Evolutionary conservation across 768 basidiomycete genomes (phyloP).

Genomic region (Cyclocybe aegerita): DNA sequence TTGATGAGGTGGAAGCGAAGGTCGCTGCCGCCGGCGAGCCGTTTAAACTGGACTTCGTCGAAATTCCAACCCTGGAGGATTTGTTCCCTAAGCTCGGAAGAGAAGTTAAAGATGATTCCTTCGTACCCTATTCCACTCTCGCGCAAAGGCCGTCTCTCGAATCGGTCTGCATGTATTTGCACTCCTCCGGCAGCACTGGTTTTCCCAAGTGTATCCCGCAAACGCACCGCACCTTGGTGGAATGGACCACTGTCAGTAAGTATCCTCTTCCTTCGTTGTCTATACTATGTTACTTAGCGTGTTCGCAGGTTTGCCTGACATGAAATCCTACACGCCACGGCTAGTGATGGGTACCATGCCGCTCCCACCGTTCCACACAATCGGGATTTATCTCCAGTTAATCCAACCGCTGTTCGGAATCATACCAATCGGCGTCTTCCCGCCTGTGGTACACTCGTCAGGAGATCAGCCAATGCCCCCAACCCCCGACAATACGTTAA

Average conservation of each 20-base stretch:
- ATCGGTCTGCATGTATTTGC: conserved; percentile 33
- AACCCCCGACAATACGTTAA: conserved; percentile 26
- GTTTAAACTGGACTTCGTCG: conserved; percentile 18
- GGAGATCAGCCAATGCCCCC: conserved; percentile 33
- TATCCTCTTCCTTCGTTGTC: not conserved
- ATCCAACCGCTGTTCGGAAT: conserved; percentile 26
- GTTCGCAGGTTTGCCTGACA: too few species aligned
- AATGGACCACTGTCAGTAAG: conserved; percentile 37
- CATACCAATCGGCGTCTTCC: conserved; percentile 26
- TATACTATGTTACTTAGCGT: not conserved
- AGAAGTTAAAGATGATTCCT: conserved; percentile 26
- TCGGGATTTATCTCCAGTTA: conserved; percentile 30
- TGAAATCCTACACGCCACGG: conserved; percentile 7
- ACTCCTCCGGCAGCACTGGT: conserved; percentile 52
- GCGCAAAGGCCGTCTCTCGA: conserved; percentile 8
- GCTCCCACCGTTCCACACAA: conserved; percentile 40
- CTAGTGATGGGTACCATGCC: conserved; percentile 25
- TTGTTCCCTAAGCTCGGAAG: conserved; percentile 40
- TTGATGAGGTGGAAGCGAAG: not conserved
- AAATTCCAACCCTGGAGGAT: conserved; percentile 25
- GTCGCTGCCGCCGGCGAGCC: too few species aligned
- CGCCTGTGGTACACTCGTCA: conserved; percentile 25
- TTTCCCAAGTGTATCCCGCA: conserved; percentile 42
- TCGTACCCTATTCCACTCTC: conserved; percentile 22
- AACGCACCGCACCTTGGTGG: conserved; percentile 23